Percentiles rank a stretch among this genome's conserved stretches.
Evolutionary conservation across 2,329 filamentous ascomycete genomes (phyloP).

Genomic region (Calonectria pseudoreteaudii): DNA sequence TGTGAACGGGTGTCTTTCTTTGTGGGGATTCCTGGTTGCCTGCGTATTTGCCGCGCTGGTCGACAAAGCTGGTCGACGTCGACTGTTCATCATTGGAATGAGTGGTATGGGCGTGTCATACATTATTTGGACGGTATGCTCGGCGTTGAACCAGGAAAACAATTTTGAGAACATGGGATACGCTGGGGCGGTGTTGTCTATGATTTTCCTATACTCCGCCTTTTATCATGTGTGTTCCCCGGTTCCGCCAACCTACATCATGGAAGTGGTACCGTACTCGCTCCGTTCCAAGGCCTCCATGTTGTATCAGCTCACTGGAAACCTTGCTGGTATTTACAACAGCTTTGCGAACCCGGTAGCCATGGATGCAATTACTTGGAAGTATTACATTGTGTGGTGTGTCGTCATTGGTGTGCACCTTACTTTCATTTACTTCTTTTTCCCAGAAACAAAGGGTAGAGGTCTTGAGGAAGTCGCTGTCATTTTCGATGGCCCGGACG

Average conservation of each 20-base stretch:
- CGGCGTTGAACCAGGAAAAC: slow-evolving; percentile 48
- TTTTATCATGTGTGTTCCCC: slow-evolving; percentile 51
- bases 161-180: slow-evolving; percentile 43
- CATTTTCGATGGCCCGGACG: slow-evolving; percentile 39
- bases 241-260: slow-evolving; percentile 57
- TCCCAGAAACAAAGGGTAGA: slow-evolving; percentile 39
- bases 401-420: slow-evolving; percentile 40
- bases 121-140: slow-evolving; percentile 54
- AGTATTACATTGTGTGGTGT: slow-evolving; percentile 59
- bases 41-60: slow-evolving; percentile 50
- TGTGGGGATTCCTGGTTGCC: slow-evolving; percentile 53
- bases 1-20: slow-evolving; percentile 44
- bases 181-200: slow-evolving; percentile 58
- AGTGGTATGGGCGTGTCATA: slow-evolving; percentile 51
- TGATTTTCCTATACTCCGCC: slow-evolving; percentile 41
- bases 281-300: slow-evolving; percentile 46
- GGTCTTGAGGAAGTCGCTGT: slow-evolving; percentile 39
- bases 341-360: slow-evolving; percentile 58
- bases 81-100: slow-evolving; percentile 52
- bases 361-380: slow-evolving; percentile 54
- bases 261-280: slow-evolving; percentile 55
- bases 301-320: slow-evolving; percentile 44
- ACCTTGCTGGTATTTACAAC: slow-evolving; percentile 49
- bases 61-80: slow-evolving; percentile 54
- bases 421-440: slow-evolving; percentile 44